Base-by-base conservation (phyloP, 495 filamentous ascomycete species). In the Chaetomium fimeti region DNA sequence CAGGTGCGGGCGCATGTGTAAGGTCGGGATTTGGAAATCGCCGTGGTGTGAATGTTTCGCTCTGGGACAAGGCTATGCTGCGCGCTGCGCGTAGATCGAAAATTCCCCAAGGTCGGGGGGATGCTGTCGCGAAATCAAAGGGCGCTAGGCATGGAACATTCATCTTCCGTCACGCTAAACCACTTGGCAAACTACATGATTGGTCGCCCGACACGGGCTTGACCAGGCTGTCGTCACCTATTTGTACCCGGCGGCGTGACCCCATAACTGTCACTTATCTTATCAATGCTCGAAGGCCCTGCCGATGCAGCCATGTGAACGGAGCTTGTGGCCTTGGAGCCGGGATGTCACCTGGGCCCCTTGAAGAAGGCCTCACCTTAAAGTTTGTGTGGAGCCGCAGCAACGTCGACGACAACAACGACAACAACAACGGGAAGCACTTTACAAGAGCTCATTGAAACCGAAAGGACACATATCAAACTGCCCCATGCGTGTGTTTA, bases 21-120 rank as follows among this genome's bases (percentile, higher is more conserved):
- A 36, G 32, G 32, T 9, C 4, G 32, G 32, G n/a, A n/a, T 9
- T 9, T 36, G 29, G 12, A 9, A 9, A 36, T 11, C 8, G 8
- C 12, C 1, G 32, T 9, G 32, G 32, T 36, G 11, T 43, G 13
- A 5, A 7, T 5, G 8, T 3, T 40, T 49, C 18, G 24, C 45
- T 49, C 5, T n/a, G 12, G 3, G 55, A 16, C 45, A 64, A 61
- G 62, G 63, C 60, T 61, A 53, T 27, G 53, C 48, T 61, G 28
- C 57, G 47, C 60, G 61, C 63, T 63, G 63, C 64, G 64, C 64
- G 60, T 43, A 36, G 63, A 61, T 51, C 63, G 57, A 71, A 69
- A 74, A 75, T 70, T 70, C 66, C 67, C 66, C 70, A 66, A 58
- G 69, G 67, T 65, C 67, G 70, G 74, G 73, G 47, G 60, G 42